Base-by-base conservation (phyloP, 345 rosid species). In the Euphorbia lathyris region DNA sequence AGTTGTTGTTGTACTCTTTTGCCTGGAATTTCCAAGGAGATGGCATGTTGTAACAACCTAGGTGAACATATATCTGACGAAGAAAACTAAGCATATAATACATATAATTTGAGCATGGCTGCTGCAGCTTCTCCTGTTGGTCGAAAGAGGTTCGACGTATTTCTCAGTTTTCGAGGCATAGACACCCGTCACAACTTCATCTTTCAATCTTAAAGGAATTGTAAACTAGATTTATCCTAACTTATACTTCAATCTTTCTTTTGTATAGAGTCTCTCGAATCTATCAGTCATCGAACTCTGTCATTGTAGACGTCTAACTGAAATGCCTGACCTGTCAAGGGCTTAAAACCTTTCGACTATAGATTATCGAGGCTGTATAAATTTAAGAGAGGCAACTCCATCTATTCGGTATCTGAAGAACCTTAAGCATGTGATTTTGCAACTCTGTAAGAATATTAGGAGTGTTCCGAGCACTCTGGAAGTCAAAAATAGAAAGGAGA, bases 121-220 rank as follows among this genome's bases (percentile, higher is more conserved):
- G 34, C 32, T 26, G 36, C 34, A 9, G 61, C 61, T 25, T 22
- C 59, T 57, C 26, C 57, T 20, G 9, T 19, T 51, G 57, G 34
- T 57, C 36, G 5, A 13, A 57, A 25, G 32, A 57, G 61, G 34
- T 57, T 9, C 9, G 61, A 57, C 13, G 34, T 26, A 26, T 57
- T 58, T 58, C 63, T 58, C 9, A 58, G 63, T 36, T 58, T 58
- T 36, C 34, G 63, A 26, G 63, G 63, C 7, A 23, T 13, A 20
- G 63, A 58, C 34, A 58, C 63, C 10, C 63, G 63, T 16, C 40
- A 17, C 3, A 58, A 58, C 3, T 58, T 58, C 34, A 58, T 40
- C 63, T 27, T 17, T 58, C 7, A 13, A 19, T 23, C 19, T 5
- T 1, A 58, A 30, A 58, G 34, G 34, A 14, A 58, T 58, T 27